These are phyloP conservation scores for Erucastrum elatum DNA, from an alignment of 345 rosid species.

Conservation along the genomic window DNA sequence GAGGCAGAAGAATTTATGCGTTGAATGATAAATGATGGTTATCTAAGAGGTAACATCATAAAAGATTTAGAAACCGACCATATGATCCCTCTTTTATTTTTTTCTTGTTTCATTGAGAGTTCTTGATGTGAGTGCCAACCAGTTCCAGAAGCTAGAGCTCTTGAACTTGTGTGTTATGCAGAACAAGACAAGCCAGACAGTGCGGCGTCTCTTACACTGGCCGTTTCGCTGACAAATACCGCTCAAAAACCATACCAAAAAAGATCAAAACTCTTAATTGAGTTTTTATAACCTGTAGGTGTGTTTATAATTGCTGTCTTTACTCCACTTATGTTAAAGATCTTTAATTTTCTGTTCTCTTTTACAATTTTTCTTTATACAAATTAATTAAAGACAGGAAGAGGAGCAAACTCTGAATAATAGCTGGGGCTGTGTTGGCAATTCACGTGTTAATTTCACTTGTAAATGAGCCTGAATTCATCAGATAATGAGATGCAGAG, in stretches of 20 bases:
- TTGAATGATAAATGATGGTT: slow-evolving; percentile 54
- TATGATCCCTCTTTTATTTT: not conserved
- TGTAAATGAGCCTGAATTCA: slow-evolving; percentile 27
- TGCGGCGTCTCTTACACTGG: slow-evolving; percentile 11
- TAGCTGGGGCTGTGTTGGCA: slow-evolving; percentile 41
- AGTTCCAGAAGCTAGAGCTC: slow-evolving; percentile 35
- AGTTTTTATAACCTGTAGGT: slow-evolving; percentile 25
- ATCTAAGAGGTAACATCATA: not conserved
- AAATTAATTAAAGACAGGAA: slow-evolving; percentile 2
- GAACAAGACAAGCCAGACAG: slow-evolving; percentile 35
- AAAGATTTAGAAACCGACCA: not conserved
- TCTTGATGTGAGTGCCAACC: slow-evolving; percentile 28
- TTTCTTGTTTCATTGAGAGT: slow-evolving; percentile 15
- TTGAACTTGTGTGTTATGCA: slow-evolving; percentile 22
- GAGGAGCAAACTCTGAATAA: slow-evolving; percentile 23
- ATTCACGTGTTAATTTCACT: slow-evolving; percentile 35
- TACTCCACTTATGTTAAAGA: slow-evolving; percentile 38
- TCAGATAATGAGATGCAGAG: slow-evolving; percentile 29
- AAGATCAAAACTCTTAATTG: slow-evolving; percentile 4
- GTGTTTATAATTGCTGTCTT: slow-evolving; percentile 22
- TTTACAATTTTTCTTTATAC: slow-evolving; percentile 12
- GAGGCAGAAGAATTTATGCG: slow-evolving; percentile 62
- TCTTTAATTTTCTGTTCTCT: slow-evolving; percentile 14
- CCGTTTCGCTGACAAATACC: slow-evolving; percentile 30
- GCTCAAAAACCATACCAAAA: slow-evolving; percentile 23